phyloP scores from a whole-genome alignment of 2,329 filamentous ascomycete species.

The Mycosphaerelloides madeirae region DNA sequence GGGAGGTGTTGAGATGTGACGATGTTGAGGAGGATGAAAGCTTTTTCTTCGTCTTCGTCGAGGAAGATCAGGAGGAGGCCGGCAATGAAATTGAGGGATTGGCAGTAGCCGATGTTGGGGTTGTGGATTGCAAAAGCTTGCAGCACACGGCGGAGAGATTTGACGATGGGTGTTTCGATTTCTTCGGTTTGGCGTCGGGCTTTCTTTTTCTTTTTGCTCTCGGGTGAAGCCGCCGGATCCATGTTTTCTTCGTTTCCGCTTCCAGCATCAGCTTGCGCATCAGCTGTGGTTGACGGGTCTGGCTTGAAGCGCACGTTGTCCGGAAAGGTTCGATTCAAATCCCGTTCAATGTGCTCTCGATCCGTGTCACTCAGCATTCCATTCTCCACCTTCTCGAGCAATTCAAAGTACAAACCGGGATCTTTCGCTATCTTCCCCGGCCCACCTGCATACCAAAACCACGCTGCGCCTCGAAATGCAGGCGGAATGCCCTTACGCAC shows the following conservation, averaged over 20 bases:
- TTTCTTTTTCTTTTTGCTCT: conserved; percentile 9
- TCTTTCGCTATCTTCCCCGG: conserved; percentile 72
- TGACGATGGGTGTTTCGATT: conserved; percentile 70
- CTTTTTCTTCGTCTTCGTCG: conserved; percentile 73
- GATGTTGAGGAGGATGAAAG: conserved; percentile 89
- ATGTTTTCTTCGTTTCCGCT: conserved; percentile 23
- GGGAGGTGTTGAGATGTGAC: conserved; percentile 85
- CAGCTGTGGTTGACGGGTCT: conserved; percentile 34
- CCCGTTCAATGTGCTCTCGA: conserved; percentile 85
- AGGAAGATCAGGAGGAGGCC: conserved; percentile 86
- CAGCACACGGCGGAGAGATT: conserved; percentile 75
- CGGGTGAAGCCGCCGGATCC: conserved; percentile 4
- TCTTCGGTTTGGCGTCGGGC: conserved; percentile 38
- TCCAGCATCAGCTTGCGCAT: conserved; percentile 28
- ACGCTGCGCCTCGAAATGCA: conserved; percentile 89
- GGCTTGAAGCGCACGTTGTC: conserved; percentile 91
- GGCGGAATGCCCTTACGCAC: conserved; percentile 90
- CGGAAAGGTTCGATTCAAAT: conserved; percentile 88
- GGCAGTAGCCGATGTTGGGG: conserved; percentile 88
- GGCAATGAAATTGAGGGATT: conserved; percentile 91
- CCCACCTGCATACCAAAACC: conserved; percentile 94
- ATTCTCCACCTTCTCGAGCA: conserved; percentile 62
- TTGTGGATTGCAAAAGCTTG: conserved; percentile 89
- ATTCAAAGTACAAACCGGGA: conserved; percentile 67
- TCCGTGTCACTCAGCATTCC: conserved; percentile 62